Evolutionary conservation across 2,329 filamentous ascomycete genomes (phyloP), one percentile per base, ranked within the genome.

Genomic region (Hymenoscyphus fraxineus): DNA sequence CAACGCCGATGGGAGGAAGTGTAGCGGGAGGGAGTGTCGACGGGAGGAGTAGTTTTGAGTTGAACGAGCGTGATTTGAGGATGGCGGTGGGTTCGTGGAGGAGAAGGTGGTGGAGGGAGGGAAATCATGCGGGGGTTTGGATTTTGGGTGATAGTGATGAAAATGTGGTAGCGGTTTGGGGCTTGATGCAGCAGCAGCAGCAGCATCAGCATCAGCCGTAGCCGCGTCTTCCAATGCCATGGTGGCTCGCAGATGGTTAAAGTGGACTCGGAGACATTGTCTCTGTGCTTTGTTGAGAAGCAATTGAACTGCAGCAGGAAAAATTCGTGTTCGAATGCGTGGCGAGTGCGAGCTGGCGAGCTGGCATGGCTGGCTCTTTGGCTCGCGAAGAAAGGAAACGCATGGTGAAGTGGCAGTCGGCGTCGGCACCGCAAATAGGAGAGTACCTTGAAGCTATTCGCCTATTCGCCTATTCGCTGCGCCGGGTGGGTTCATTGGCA

Each of bases 11-110:
- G 74, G 72, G 10, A 75, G 70, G 60, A 74, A 73, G 57, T 75
- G 69, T 22, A 73, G 68, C 40, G 74, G 72, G 10, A 74, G 66
- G n/a, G 73, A 75, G 58, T 73, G 70, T 62, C 73, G 65, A 65
- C 74, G 65, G 5, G 58, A 63, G 16, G 66, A 63, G 57, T 72
- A 68, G 9, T 32, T 35, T 57, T 71, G 69, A n/a, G 65, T 68
- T 44, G 72, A 71, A 59, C 65, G 66, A 39, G 35, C 7, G 56
- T 60, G 44, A 22, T 31, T 22, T 31, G n/a, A 27, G 72, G 71
- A 61, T 67, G 68, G 38, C 7, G 19, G 5, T 44, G n/a, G n/a
- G n/a, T 7, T 47, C 10, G 19, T 22, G 3, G 47, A 27, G 47
- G n/a, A 22, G 19, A 19, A 54, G 47, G 19, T 54, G 44, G 44